Base-by-base conservation (phyloP, 2,329 filamentous ascomycete genomes). In the Neoscytalidium dimidiatum region DNA sequence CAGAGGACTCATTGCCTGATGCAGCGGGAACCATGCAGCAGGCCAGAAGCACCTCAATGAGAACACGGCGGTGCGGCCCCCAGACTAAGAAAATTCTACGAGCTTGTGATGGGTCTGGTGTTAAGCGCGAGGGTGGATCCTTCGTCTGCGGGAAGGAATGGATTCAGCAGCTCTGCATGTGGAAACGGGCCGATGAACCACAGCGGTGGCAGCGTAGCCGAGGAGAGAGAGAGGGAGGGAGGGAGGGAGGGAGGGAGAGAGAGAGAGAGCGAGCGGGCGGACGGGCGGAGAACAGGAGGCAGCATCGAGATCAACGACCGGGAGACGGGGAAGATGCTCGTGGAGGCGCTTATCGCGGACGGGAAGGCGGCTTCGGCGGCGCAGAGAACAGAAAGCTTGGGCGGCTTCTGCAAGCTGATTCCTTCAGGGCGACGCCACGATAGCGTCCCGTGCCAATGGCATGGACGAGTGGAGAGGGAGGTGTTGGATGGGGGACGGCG, bases 101-200 rank as follows among this genome's bases (percentile, higher is more conserved):
- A n/a, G n/a, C n/a, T n/a, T n/a, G 19, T 23, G 19, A n/a, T 26
- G 51, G 31, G 11, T 5, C 4, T 19, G 4, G 11, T 56, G 52
- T 28, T 43, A 57, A 28, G 52, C 52, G 52, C 52, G 52, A 2
- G 21, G 17, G 52, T 57, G 52, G 52, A 57, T 43, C 52, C 35
- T 43, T 13, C 9, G 23, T 21, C 52, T 57, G 52, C 52, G 35
- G 52, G 52, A 43, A 41, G 33, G 38, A 41, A 43, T 41, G 52
- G 52, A 57, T 57, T 57, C 6, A 57, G 52, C 52, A 57, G n/a
- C 52, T 28, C 52, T 57, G 21, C 31, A 14, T 33, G n/a, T 43
- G 52, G 21, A 57, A 57, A 57, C 52, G 52, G 52, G 52, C 52
- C 52, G 52, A 57, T 43, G 52, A 43, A 43, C 52, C 52, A 57